Evolutionary conservation across 371 early-diverging fungal genomes (phyloP), one percentile per base, ranked within the genome.

Genomic region (Dichotomocladium elegans): DNA sequence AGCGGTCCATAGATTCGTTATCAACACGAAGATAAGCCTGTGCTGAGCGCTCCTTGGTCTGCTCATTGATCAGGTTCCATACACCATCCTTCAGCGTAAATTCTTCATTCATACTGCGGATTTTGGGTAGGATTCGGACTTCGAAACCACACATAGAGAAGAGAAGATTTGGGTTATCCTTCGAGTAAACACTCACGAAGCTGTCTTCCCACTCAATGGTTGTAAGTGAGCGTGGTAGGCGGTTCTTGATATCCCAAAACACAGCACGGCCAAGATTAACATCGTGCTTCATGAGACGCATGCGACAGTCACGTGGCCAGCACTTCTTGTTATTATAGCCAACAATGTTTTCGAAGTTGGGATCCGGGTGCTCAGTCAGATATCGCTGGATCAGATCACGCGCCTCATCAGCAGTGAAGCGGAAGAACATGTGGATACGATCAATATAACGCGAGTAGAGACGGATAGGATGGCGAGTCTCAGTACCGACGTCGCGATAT

Each of bases 251-350:
- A 64, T 97, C 98, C 98, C 98, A 99, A 64, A 97, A 99, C 11
- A 93, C 94, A 6, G 98, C 98, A 58, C 77, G 70, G 33, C 77
- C 77, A 41, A 77, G 51, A 31, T 77, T 77, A 14, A 99, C 98
- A 70, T 99, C 99, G 70, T 94, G 94, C 78, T 95, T 95, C 95
- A 99, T 95, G 61, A 99, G 66, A 46, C 99, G 91, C 99, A 99
- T 99, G 54, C 99, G 90, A 63, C 95, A 92, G 73, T 99, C 98
- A 41, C 98, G 88, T 12, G 98, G 98, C 96, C 98, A 99, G 82
- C 95, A 96, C 58, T 85, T 87, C 64, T 90, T 89, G 79, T 93
- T 97, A 74, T 94, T 93, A 72, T 99, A 99, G 0, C 98, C 98
- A 10, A 97, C 97, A 60, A 98, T 88, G 70, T 98, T 98, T 63